phyloP scores from a whole-genome alignment of 495 filamentous ascomycete species.

The Trichoderma virens region DNA sequence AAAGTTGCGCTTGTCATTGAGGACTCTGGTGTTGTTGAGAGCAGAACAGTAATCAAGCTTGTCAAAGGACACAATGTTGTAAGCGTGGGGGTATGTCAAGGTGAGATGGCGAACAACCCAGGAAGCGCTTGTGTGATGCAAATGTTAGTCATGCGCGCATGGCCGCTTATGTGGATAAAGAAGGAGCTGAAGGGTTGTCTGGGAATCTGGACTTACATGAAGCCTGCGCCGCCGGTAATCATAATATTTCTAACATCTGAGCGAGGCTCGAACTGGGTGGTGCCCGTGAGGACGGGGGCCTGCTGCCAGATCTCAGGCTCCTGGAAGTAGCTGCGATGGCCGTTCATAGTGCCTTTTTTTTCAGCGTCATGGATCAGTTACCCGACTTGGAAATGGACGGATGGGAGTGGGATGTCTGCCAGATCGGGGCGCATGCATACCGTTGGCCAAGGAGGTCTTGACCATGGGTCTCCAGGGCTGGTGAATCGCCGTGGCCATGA shows the following conservation, averaged over 20 bases:
- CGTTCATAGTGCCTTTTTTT: conserved; percentile 8
- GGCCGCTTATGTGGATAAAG: conserved; percentile 12
- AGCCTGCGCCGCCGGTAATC: conserved; percentile 65
- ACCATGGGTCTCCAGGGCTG: conserved; percentile 1
- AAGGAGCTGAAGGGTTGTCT: neutral
- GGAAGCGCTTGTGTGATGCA: conserved; percentile 41
- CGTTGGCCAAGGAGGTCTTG: neutral
- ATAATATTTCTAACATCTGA: conserved; percentile 62
- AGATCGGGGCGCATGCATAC: neutral
- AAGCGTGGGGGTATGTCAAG: conserved; percentile 56
- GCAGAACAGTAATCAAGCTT: conserved; percentile 69
- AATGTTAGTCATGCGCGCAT: conserved; percentile 7
- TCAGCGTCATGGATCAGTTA: neutral
- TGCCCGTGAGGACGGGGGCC: conserved; percentile 55
- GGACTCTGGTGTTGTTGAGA: conserved; percentile 57
- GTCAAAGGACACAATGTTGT: conserved; percentile 69
- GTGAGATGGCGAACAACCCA: conserved; percentile 67
- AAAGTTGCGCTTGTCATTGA: conserved; percentile 58
- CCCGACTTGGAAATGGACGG: conserved; percentile 10
- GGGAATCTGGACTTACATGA: conserved; percentile 53
- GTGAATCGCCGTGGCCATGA: neutral
- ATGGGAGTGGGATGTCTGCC: neutral
- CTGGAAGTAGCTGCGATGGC: conserved; percentile 36
- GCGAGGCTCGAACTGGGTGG: conserved; percentile 54
- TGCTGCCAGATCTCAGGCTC: conserved; percentile 55